These are phyloP conservation scores for Chaetomium sp. DNA, from an alignment of 2,329 filamentous ascomycete genomes.

Conservation along the genomic window DNA sequence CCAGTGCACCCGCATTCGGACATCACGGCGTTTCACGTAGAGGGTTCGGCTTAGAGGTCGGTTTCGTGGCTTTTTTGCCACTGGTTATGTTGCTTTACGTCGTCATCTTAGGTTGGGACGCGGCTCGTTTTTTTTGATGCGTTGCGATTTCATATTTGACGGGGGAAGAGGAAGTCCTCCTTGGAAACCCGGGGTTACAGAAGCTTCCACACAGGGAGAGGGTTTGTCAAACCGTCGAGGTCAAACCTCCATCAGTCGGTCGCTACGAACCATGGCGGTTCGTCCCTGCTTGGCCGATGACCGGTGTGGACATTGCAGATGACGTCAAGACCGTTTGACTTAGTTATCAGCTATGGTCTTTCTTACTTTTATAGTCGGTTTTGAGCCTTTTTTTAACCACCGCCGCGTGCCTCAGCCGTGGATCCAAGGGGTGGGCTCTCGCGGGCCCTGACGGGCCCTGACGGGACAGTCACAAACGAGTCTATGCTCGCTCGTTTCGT, in stretches of 20 bases:
- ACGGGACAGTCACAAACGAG: not conserved
- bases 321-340: not conserved
- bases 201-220: conserved; percentile 16
- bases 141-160: conserved; percentile 4
- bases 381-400: not conserved
- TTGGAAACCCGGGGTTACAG: not conserved
- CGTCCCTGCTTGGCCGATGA: conserved; percentile 1
- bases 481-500: not conserved
- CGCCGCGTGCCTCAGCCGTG: not conserved
- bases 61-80: conserved; percentile 24
- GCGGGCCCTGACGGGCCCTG: not conserved
- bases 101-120: conserved; percentile 4
- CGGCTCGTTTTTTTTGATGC: conserved; percentile 10
- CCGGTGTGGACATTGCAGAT: conserved; percentile 5
- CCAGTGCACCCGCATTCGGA: conserved; percentile 22
- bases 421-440: not conserved
- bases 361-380: not conserved
- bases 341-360: not conserved
- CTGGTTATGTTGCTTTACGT: conserved; percentile 18
- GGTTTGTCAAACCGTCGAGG: not conserved
- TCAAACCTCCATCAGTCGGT: conserved; percentile 7
- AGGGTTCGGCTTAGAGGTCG: conserved; percentile 28
- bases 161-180: not conserved
- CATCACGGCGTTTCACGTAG: conserved; percentile 28
- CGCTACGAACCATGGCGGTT: not conserved